Percentiles rank a stretch among this genome's conserved stretches.
Conservation (phyloP, 306 rosid genomes). For the Malus domestica region ASM211411v1 NC_041804.1:240001-240500, state of each 20-base stretch:
- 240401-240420: neutral
- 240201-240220: conserved; percentile 83
- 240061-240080: too few relatives aligned
- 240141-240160: neutral
- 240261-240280: neutral
- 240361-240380: conserved; percentile 2
- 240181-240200: conserved; percentile 80
- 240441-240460: neutral
- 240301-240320: neutral
- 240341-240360: neutral
- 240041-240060: too few relatives aligned
- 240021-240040: too few relatives aligned
- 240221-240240: conserved; percentile 67
- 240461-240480: neutral
- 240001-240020: too few relatives aligned
- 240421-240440: neutral
- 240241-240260: conserved; percentile 3
- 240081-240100: neutral
- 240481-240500: neutral
- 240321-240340: neutral
- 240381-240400: neutral
- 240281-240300: neutral
- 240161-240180: conserved; percentile 16
- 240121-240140: neutral
- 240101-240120: neutral